phyloP scores from a whole-genome alignment of 2,329 filamentous ascomycete species.

The Periconia macrospinosa region DNA sequence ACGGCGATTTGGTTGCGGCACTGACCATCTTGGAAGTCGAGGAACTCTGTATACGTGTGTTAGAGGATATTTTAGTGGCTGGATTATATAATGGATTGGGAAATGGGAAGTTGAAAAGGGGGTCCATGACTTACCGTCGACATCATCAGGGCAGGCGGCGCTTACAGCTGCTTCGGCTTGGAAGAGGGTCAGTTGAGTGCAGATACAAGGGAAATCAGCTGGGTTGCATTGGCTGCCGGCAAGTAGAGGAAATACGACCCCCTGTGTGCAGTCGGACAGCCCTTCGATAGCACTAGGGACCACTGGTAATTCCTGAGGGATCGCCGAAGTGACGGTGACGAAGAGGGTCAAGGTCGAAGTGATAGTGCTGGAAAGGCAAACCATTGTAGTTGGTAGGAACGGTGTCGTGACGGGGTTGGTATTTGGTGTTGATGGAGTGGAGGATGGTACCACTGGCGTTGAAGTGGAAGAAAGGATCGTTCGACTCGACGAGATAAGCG shows the following conservation, averaged over 20 bases:
- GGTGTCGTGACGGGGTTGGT: not conserved
- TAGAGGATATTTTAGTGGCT: constrained; percentile 9
- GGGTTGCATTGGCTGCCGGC: constrained; percentile 19
- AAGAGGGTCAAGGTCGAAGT: constrained; percentile 13
- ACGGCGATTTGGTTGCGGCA: constrained; percentile 7
- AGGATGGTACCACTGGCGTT: not conserved
- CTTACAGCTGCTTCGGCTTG: constrained; percentile 1
- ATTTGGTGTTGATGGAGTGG: not conserved
- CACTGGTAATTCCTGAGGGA: not conserved
- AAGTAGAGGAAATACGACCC: constrained; percentile 20
- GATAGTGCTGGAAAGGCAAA: constrained; percentile 10
- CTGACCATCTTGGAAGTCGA: constrained; percentile 13
- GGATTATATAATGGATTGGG: not conserved
- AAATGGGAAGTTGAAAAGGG: not conserved
- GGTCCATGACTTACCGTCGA: constrained; percentile 5
- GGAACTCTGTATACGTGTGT: constrained; percentile 4
- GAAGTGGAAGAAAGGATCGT: not conserved
- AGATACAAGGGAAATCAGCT: constrained; percentile 23
- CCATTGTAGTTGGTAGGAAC: constrained; percentile 2
- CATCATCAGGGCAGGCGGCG: constrained; percentile 4
- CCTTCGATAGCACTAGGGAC: constrained; percentile 14
- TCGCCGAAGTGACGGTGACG: constrained; percentile 11
- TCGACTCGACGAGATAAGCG: not conserved
- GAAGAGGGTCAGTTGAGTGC: constrained; percentile 16
- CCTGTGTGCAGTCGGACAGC: constrained; percentile 21